Percentiles rank a stretch among this genome's conserved stretches.
phyloP scores from a whole-genome alignment of 805 yeast species.

The Teunomyces stri region DNA sequence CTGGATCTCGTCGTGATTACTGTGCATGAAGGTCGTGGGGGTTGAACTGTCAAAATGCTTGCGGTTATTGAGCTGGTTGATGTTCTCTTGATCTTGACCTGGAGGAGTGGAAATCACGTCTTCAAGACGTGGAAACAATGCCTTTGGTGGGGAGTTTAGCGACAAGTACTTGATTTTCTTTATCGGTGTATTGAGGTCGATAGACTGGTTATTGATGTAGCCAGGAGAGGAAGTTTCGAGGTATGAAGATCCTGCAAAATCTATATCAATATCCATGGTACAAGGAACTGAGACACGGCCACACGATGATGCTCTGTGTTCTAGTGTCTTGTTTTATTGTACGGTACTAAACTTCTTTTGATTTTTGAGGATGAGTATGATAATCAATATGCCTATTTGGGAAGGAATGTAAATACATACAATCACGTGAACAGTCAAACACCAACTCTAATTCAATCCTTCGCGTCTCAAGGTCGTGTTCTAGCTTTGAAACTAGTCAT shows the following conservation, averaged over 20 bases:
- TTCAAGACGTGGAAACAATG: conserved; percentile 6
- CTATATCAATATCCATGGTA: conserved; percentile 1
- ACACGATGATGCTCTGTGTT: neutral
- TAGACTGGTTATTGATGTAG: conserved; percentile 9
- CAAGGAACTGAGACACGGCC: neutral
- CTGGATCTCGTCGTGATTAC: conserved; percentile 11
- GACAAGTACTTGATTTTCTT: conserved; percentile 33
- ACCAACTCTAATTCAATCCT: too few species aligned
- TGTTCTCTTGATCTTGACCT: conserved; percentile 1
- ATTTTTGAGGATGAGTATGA: conserved; percentile 3
- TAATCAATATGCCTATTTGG: conserved; percentile 1
- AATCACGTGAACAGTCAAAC: neutral
- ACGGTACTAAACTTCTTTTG: neutral
- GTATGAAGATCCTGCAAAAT: neutral
- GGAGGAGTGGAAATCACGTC: neutral
- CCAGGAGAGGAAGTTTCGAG: conserved; percentile 1
- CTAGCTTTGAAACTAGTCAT: too few species aligned
- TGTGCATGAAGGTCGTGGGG: conserved; percentile 7
- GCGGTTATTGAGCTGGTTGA: neutral
- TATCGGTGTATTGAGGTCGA: conserved; percentile 38
- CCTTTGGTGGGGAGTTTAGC: conserved; percentile 28
- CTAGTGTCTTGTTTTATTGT: neutral
- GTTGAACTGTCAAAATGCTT: neutral
- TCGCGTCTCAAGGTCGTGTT: too few species aligned
- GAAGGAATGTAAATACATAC: conserved; percentile 1